Evolutionary conservation across 805 yeast species (phyloP), one percentile per base, ranked within the genome.

Genomic region (Metschnikowia baotianmanensis): DNA sequence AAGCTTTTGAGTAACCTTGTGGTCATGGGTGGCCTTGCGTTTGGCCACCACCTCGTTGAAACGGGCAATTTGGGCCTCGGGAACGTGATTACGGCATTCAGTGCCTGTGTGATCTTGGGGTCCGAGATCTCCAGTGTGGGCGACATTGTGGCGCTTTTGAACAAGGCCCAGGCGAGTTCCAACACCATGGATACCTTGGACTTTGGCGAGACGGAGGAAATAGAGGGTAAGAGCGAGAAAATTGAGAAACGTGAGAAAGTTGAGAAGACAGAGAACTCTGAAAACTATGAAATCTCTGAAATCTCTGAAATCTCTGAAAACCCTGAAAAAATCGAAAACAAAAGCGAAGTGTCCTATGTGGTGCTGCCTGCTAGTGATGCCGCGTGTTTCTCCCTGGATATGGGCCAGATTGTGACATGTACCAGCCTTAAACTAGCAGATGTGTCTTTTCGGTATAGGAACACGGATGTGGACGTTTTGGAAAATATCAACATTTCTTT

Each of bases 1-100:
- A 76, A 82, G 51, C 62, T 76, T 18, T 50, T 90, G 4, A 72
- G 83, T 0, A 65, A 87, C 26, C 57, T 80, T 56, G 82, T 89
- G 80, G 89, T 91, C 67, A 85, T 90, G 3, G 96, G 87, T 61
- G 95, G 91, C 0, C 86, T 93, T 53, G 89, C 95, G 87, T 91
- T 83, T 63, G 99, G 98, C 1, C 76, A 83, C 21, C 71, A 70
- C 32, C 73, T 86, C 68, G 82, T 88, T 3, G 60, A 63, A 25
- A 59, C 62, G 5, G 77, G 78, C 0, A 68, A 73, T 7, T 56
- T 81, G 11, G 51, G 66, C 1, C 65, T 87, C 2, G 83, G 86
- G 10, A 73, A 79, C 28, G 86, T 91, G 0, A 65, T 93, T 36
- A 83, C 96, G 0, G 84, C 95, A 28, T 88, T 93, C 52, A 80